Conservation (phyloP, 768 basidiomycete species). For the Lentinula detonsa region DNA sequence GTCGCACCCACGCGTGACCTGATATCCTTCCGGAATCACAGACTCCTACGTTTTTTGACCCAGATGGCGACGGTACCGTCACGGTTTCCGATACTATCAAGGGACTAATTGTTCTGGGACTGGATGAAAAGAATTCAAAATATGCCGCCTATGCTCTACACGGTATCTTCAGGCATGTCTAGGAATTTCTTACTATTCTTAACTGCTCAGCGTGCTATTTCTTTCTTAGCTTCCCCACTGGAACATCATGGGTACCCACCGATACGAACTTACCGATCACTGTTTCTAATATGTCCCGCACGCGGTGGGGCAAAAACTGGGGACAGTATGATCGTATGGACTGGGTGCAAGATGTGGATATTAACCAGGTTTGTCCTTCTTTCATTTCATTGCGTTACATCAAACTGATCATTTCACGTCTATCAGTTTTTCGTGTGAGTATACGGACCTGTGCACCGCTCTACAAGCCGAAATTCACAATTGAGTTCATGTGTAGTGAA, state of each 20-base stretch:
- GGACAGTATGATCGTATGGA: slow-evolving; percentile 17
- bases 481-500: neutral
- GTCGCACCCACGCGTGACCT: neutral
- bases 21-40: neutral
- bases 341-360: slow-evolving; percentile 15
- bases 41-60: slow-evolving; percentile 20
- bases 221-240: slow-evolving; percentile 13
- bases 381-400: neutral
- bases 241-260: slow-evolving; percentile 15
- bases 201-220: neutral
- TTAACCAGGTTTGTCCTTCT: slow-evolving; percentile 6
- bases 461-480: neutral
- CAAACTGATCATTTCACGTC: neutral
- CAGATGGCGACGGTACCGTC: slow-evolving; percentile 17
- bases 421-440: slow-evolving; percentile 10
- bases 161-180: slow-evolving; percentile 12
- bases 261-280: slow-evolving; percentile 15
- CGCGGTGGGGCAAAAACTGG: slow-evolving; percentile 21
- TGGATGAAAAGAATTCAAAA: slow-evolving; percentile 13
- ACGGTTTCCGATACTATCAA: slow-evolving; percentile 13
- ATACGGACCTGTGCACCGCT: neutral
- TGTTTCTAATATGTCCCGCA: slow-evolving; percentile 13
- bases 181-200: neutral
- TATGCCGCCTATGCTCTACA: slow-evolving; percentile 19
- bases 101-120: slow-evolving; percentile 17